Evolutionary conservation across 148 eudicot genomes (phyloP).

Genomic region (Rhododendron kiyosumense): DNA sequence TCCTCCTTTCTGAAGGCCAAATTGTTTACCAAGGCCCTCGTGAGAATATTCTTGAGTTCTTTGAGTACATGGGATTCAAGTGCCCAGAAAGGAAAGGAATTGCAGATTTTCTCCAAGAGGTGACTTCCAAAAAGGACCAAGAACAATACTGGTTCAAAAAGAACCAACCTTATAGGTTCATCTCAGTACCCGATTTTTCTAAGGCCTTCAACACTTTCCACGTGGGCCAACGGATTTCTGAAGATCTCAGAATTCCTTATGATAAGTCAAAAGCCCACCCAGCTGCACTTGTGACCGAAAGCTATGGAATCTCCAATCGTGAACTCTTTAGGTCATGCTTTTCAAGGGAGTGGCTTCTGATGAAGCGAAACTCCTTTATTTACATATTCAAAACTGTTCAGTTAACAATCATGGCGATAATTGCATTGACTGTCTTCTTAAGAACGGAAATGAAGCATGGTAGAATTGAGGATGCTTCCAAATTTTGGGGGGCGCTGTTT

Average conservation of each 20-base stretch:
- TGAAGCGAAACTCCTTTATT: constrained; percentile 30
- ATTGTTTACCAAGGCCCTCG: constrained; percentile 37
- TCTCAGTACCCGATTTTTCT: constrained; percentile 30
- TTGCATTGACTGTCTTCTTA: constrained; percentile 37
- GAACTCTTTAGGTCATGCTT: constrained; percentile 33
- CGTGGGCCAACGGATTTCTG: constrained; percentile 17
- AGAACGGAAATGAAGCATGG: constrained; percentile 37
- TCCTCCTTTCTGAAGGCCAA: constrained; percentile 29
- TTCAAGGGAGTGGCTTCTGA: constrained; percentile 36
- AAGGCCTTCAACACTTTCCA: constrained; percentile 24
- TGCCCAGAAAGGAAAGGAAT: constrained; percentile 4
- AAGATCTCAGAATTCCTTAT: constrained; percentile 29
- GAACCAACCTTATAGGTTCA: constrained; percentile 29
- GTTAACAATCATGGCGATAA: constrained; percentile 26
- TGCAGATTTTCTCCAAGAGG: constrained; percentile 3
- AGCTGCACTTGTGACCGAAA: constrained; percentile 30
- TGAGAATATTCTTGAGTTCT: constrained; percentile 2
- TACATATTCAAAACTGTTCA: constrained; percentile 34
- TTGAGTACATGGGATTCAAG: background rate
- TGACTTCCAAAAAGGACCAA: constrained; percentile 34
- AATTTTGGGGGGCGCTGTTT: constrained; percentile 35
- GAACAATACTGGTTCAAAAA: constrained; percentile 43
- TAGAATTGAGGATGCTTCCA: constrained; percentile 20
- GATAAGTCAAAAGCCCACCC: constrained; percentile 30
- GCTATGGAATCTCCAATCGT: constrained; percentile 33